phyloP scores from a whole-genome alignment of 495 filamentous ascomycete species.

The Cetradonia linearis region DNA sequence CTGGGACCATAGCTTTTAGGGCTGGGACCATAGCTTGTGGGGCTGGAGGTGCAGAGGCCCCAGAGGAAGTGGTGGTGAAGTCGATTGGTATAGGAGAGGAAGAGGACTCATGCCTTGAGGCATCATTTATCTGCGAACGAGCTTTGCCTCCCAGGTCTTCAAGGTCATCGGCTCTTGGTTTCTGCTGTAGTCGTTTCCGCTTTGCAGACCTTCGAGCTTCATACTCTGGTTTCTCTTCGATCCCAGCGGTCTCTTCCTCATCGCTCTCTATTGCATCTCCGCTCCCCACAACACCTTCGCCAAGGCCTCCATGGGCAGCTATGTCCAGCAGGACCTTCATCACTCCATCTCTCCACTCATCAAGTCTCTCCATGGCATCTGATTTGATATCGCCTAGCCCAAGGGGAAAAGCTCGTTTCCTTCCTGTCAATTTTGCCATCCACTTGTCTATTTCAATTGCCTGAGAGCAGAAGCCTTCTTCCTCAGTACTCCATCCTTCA shows the following conservation, averaged over 20 bases:
- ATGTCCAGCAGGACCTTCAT: conserved; percentile 58
- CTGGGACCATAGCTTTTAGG: conserved; percentile 86
- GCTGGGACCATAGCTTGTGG: conserved; percentile 77
- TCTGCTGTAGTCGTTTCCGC: conserved; percentile 31
- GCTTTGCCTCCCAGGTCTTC: conserved; percentile 62
- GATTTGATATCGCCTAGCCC: conserved; percentile 79
- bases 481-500: conserved; percentile 81
- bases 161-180: conserved; percentile 54
- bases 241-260: conserved; percentile 48
- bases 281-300: conserved; percentile 71
- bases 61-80: conserved; percentile 49
- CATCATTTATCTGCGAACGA: neutral
- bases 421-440: conserved; percentile 83
- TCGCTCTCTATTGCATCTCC: conserved; percentile 78
- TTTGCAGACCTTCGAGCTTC: conserved; percentile 23
- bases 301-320: conserved; percentile 50
- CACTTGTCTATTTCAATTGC: conserved; percentile 83
- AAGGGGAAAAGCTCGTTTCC: conserved; percentile 71
- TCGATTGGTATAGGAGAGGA: conserved; percentile 63
- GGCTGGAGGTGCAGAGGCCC: conserved; percentile 39
- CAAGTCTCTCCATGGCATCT: conserved; percentile 51
- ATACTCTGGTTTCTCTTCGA: neutral
- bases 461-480: conserved; percentile 85
- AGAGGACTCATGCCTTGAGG: conserved; percentile 16
- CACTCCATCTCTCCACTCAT: conserved; percentile 72